These are phyloP conservation scores for Lathyrus sativus DNA, from an alignment of 306 rosid genomes.

Conservation along the genomic window DNA sequence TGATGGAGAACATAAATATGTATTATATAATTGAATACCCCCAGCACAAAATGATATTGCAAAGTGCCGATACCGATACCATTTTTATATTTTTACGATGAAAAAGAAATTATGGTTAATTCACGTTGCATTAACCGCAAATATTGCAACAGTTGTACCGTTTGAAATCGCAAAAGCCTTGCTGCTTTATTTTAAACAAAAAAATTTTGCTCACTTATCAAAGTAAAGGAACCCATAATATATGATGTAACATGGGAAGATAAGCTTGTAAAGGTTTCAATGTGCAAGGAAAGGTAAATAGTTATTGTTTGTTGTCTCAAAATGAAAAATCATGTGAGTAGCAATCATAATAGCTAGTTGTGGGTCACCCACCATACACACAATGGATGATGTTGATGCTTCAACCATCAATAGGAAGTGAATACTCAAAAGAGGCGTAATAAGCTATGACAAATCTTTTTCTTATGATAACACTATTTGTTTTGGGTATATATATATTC, in stretches of 20 bases:
- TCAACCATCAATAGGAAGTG: conserved; percentile 11
- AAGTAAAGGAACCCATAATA: not conserved
- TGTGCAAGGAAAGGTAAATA: not conserved
- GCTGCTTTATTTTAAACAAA: not conserved
- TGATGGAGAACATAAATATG: conserved; percentile 23
- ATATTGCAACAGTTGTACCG: no score
- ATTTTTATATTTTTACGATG: no score
- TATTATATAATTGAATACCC: not conserved
- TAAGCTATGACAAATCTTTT: conserved; percentile 3
- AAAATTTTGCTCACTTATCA: not conserved
- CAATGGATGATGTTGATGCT: conserved; percentile 41
- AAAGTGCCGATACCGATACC: no score
- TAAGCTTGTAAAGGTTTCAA: conserved; percentile 2
- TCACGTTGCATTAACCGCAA: no score
- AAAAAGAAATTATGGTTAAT: no score
- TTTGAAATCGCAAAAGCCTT: no score
- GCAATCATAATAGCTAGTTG: conserved; percentile 37
- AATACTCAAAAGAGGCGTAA: not conserved
- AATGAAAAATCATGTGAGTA: not conserved
- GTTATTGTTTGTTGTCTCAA: not conserved
- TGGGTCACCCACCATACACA: no score
- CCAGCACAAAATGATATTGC: conserved; percentile 7
- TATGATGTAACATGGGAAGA: not conserved
- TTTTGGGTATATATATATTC: no score
- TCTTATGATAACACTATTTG: not conserved